A percentile compares a stretch with the other conserved stretches of the same genome.
These are phyloP conservation scores for Planoprotostelium fungivorum DNA, from an alignment of 78 protist genomes.

Conservation along the genomic window DNA sequence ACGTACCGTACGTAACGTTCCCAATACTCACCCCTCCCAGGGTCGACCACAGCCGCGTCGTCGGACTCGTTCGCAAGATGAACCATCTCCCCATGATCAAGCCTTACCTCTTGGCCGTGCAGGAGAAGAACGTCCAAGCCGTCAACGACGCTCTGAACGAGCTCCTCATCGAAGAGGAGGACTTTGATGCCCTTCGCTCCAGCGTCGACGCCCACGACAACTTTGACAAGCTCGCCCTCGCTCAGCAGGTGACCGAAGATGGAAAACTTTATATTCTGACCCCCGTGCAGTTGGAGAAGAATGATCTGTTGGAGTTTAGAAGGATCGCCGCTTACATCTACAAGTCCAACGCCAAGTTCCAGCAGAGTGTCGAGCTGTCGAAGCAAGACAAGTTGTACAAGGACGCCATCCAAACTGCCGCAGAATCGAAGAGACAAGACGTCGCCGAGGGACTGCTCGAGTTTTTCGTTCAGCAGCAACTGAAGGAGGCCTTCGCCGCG, in stretches of 20 bases:
- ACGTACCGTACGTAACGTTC: too few relatives aligned
- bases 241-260: too few relatives aligned
- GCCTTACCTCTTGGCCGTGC: conserved; percentile 81
- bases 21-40: too few relatives aligned
- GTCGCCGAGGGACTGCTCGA: conserved; percentile 88
- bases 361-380: conserved; percentile 86
- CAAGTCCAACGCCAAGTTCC: conserved; percentile 74
- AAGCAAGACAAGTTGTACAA: conserved; percentile 91
- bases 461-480: conserved; percentile 84
- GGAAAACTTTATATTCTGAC: too few relatives aligned
- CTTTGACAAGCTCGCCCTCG: conserved; percentile 90
- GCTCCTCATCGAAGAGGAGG: conserved; percentile 95
- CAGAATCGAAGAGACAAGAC: conserved; percentile 75
- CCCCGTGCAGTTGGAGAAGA: conserved; percentile 83
- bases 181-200: conserved; percentile 85
- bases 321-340: conserved; percentile 92
- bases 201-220: conserved; percentile 76
- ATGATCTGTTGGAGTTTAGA: conserved; percentile 95
- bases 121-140: conserved; percentile 59
- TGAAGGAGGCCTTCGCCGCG: conserved; percentile 92
- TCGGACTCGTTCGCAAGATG: conserved; percentile 47
- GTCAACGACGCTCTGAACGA: conserved; percentile 96
- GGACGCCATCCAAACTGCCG: conserved; percentile 97
- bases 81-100: conserved; percentile 85
- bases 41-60: conserved; percentile 88